phyloP scores from a whole-genome alignment of 257 asterid genomes.

The Striga asiatica region DNA sequence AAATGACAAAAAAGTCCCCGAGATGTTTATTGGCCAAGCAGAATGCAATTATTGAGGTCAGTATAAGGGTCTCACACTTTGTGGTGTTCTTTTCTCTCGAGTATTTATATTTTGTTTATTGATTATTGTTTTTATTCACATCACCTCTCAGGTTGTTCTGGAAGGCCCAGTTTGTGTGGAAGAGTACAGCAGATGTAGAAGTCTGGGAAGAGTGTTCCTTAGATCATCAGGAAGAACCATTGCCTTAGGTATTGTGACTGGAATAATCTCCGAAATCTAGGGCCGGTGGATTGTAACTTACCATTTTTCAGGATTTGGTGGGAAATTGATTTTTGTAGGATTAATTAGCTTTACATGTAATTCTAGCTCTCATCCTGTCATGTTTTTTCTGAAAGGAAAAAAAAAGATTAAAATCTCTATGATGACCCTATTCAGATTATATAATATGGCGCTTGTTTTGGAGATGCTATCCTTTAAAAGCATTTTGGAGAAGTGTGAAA shows the following conservation, averaged over 20 bases:
- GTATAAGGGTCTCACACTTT: neutral
- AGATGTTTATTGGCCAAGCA: slow-evolving; percentile 77
- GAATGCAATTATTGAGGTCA: slow-evolving; percentile 81
- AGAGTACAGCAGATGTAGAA: slow-evolving; percentile 52
- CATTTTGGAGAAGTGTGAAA: too few species aligned
- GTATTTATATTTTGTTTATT: neutral
- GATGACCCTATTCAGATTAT: too few species aligned
- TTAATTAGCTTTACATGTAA: too few species aligned
- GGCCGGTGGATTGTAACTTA: too few species aligned
- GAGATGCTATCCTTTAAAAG: too few species aligned
- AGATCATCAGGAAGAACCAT: slow-evolving; percentile 77
- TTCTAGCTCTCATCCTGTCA: too few species aligned
- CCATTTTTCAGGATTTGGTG: too few species aligned
- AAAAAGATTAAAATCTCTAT: too few species aligned
- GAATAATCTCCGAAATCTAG: too few species aligned
- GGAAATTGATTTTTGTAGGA: too few species aligned
- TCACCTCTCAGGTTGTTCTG: slow-evolving; percentile 43
- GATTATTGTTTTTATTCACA: neutral
- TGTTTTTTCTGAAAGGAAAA: too few species aligned
- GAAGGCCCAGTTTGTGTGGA: slow-evolving; percentile 67
- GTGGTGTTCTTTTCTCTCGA: neutral
- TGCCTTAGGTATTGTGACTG: slow-evolving; percentile 79
- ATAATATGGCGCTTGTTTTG: too few species aligned
- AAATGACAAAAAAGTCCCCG: slow-evolving; percentile 65
- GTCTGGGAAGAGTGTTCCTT: slow-evolving; percentile 78